A percentile compares a stretch with the other conserved stretches of the same genome.
Evolutionary conservation across 176 grass and related monocot genomes (phyloP).

Genomic region (Oryza officinalis): DNA sequence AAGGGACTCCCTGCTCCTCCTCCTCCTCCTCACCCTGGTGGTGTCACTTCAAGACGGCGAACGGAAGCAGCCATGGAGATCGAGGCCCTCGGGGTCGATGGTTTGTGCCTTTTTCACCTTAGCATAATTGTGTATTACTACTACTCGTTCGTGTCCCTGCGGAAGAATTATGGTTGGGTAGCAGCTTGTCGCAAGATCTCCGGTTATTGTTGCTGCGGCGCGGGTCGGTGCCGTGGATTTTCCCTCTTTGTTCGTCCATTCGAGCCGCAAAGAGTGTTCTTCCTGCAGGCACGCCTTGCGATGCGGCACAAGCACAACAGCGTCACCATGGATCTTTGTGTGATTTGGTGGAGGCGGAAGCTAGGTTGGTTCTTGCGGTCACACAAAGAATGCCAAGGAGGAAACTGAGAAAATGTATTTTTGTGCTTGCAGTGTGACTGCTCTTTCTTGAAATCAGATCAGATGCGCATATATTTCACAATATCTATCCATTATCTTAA

Average conservation of each 20-base stretch:
- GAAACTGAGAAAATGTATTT: neutral
- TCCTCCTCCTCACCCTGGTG: neutral
- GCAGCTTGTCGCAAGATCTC: neutral
- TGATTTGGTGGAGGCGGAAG: neutral
- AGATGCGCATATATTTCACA: neutral
- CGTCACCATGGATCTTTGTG: conserved; percentile 9
- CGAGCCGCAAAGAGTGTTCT: neutral
- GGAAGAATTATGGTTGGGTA: neutral
- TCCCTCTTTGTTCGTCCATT: neutral
- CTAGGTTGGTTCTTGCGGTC: conserved; percentile 28
- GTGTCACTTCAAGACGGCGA: neutral
- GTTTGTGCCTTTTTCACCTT: neutral
- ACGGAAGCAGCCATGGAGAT: neutral
- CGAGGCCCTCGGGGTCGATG: neutral
- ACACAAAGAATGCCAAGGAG: conserved; percentile 28
- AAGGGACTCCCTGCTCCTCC: neutral
- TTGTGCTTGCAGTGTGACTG: neutral
- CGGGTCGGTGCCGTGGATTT: neutral
- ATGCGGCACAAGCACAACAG: neutral
- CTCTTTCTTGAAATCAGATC: conserved; percentile 27
- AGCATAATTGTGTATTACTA: neutral
- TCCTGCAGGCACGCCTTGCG: neutral
- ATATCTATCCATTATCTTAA: too few species aligned
- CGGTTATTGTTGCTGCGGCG: neutral
- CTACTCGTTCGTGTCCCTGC: neutral